Percentiles rank a stretch among this genome's conserved stretches.
These are phyloP conservation scores for Metrosideros polymorpha DNA, from an alignment of 441 rosid genomes.

Conservation along the genomic window DNA sequence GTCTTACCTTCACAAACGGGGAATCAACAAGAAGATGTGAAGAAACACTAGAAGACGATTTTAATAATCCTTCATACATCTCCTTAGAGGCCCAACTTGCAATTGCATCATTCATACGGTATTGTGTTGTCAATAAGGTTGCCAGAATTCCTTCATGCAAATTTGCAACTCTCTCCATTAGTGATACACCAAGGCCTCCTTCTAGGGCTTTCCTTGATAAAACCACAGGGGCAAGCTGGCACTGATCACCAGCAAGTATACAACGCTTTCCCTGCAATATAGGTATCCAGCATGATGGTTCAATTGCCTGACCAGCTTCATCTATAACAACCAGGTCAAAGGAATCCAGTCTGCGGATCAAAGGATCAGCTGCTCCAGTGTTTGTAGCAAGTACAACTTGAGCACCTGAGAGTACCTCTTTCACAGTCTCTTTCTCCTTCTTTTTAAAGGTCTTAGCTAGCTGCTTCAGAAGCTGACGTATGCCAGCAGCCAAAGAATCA, in stretches of 20 bases:
- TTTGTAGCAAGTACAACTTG: constrained; percentile 91
- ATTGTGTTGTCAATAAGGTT: constrained; percentile 65
- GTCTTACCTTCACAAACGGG: constrained; percentile 80
- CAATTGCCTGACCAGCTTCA: constrained; percentile 97
- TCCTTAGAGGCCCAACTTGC: constrained; percentile 99
- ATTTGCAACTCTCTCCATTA: constrained; percentile 72
- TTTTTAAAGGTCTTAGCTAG: constrained; percentile 75
- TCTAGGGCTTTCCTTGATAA: constrained; percentile 84
- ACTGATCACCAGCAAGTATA: constrained; percentile 87
- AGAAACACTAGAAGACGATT: constrained; percentile 62
- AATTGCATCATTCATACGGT: constrained; percentile 92
- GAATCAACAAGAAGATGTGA: constrained; percentile 87
- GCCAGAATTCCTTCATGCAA: constrained; percentile 70
- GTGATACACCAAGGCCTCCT: constrained; percentile 85
- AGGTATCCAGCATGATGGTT: constrained; percentile 96
- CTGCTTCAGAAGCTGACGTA: constrained; percentile 92
- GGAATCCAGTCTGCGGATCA: constrained; percentile 59
- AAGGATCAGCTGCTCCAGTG: constrained; percentile 94
- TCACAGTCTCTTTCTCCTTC: constrained; percentile 86
- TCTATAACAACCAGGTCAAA: constrained; percentile 92
- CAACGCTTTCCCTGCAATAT: constrained; percentile 87
- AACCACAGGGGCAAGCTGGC: constrained; percentile 93
- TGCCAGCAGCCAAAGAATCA: constrained; percentile 95
- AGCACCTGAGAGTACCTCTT: constrained; percentile 68
- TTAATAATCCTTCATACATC: constrained; percentile 81